These are phyloP conservation scores for Berkeleyomyces rouxiae DNA, from an alignment of 2,329 filamentous ascomycete genomes.

Conservation along the genomic window DNA sequence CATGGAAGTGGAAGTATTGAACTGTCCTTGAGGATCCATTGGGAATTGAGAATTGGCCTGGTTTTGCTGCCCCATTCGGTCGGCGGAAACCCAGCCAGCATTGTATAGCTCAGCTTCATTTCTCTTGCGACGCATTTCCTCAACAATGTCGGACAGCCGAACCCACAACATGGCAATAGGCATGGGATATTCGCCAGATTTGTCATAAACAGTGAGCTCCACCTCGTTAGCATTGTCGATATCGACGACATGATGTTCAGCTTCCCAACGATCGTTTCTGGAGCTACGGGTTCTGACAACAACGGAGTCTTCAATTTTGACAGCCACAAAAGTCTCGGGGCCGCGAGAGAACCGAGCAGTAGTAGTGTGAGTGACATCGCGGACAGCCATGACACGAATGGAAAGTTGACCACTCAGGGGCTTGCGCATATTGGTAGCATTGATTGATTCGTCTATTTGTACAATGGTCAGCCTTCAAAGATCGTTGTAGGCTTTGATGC, in stretches of 20 bases:
- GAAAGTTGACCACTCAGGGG: constrained; percentile 84
- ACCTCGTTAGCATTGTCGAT: constrained; percentile 99
- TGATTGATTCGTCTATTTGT: constrained; percentile 76
- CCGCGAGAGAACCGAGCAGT: constrained; percentile 71
- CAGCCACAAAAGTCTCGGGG: constrained; percentile 85
- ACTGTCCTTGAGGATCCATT: constrained; percentile 31
- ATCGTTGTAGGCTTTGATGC: background rate
- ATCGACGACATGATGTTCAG: constrained; percentile 78
- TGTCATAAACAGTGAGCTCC: constrained; percentile 94
- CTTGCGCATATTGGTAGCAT: constrained; percentile 84
- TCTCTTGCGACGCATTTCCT: constrained; percentile 93
- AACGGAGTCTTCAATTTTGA: constrained; percentile 91
- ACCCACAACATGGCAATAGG: constrained; percentile 95
- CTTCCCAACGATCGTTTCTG: constrained; percentile 77
- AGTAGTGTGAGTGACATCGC: constrained; percentile 85
- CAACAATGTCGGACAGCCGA: constrained; percentile 87
- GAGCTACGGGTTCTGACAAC: constrained; percentile 76
- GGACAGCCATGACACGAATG: constrained; percentile 73
- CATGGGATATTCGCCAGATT: constrained; percentile 73
- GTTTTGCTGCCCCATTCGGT: constrained; percentile 60
- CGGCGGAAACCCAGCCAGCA: constrained; percentile 92
- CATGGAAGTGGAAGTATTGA: constrained; percentile 14
- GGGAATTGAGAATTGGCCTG: constrained; percentile 39
- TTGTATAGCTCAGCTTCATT: constrained; percentile 92
- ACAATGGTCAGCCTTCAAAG: background rate